phyloP scores from a whole-genome alignment of 2,329 filamentous ascomycete genomes.

The Talaromyces funiculosus region DNA sequence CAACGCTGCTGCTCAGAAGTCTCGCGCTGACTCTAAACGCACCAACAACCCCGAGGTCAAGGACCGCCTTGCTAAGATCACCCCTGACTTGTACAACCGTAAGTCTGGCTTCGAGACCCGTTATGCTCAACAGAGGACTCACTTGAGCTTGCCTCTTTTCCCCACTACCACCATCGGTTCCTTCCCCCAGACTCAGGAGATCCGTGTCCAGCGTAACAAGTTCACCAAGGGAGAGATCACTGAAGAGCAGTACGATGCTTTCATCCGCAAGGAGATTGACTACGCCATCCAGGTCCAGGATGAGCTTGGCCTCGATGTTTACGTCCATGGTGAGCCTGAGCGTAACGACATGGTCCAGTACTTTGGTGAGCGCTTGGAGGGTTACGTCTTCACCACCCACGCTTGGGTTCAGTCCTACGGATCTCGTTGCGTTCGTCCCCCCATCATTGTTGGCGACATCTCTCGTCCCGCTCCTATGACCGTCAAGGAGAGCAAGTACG shows the following conservation, averaged over 20 bases:
- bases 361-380: slow-evolving; percentile 92
- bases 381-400: slow-evolving; percentile 98
- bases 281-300: slow-evolving; percentile 95
- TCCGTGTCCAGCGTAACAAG: slow-evolving; percentile 93
- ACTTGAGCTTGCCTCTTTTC: slow-evolving; percentile 92
- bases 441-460: slow-evolving; percentile 98
- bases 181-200: slow-evolving; percentile 98
- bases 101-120: slow-evolving; percentile 81
- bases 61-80: slow-evolving; percentile 88
- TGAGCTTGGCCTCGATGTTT: slow-evolving; percentile 94
- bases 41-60: slow-evolving; percentile 98
- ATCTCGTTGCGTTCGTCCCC: slow-evolving; percentile 95
- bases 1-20: slow-evolving; percentile 89
- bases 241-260: slow-evolving; percentile 87
- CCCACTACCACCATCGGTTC: slow-evolving; percentile 98
- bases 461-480: slow-evolving; percentile 96
- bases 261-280: slow-evolving; percentile 98
- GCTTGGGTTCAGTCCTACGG: slow-evolving; percentile 99
- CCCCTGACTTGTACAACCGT: slow-evolving; percentile 79
- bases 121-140: slow-evolving; percentile 82
- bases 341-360: slow-evolving; percentile 99
- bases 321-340: slow-evolving; percentile 98
- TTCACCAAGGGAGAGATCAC: slow-evolving; percentile 99
- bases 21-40: slow-evolving; percentile 83
- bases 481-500: slow-evolving; percentile 99